Evolutionary conservation across 176 grass and related monocot genomes (phyloP).

Genomic region (Puccinellia tenuiflora): DNA sequence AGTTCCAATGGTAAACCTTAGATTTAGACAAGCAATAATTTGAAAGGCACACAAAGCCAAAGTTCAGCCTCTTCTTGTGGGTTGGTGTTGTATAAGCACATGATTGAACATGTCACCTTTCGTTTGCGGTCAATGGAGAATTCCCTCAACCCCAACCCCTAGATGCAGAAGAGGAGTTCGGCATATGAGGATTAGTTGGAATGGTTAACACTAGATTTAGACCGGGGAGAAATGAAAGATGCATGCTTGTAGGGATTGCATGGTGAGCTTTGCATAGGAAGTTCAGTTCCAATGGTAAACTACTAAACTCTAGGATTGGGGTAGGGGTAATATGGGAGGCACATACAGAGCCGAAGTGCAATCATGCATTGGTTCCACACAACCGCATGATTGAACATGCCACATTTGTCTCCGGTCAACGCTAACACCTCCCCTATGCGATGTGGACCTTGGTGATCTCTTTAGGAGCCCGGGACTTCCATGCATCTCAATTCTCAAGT

Average conservation of each 20-base stretch:
- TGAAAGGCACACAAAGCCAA: too few relatives aligned
- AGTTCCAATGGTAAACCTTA: too few relatives aligned
- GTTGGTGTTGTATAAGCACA: too few relatives aligned
- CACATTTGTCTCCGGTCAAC: neutral
- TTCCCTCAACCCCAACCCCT: too few relatives aligned
- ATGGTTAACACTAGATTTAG: neutral
- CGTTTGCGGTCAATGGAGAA: too few relatives aligned
- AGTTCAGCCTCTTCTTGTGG: too few relatives aligned
- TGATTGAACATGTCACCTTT: too few relatives aligned
- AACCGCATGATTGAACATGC: neutral
- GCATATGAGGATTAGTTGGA: slow-evolving; percentile 18
- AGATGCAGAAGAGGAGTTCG: too few relatives aligned
- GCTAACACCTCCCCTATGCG: neutral
- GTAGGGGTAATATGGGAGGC: neutral
- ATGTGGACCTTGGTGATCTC: neutral
- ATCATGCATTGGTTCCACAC: neutral
- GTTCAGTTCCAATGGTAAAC: neutral
- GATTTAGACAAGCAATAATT: too few relatives aligned
- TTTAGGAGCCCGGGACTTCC: neutral
- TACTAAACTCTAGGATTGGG: neutral
- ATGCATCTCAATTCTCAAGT: neutral
- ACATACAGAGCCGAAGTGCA: neutral
- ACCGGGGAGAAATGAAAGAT: neutral
- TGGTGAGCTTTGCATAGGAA: neutral
- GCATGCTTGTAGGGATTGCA: neutral